Evolutionary conservation across 371 early-diverging fungal species (phyloP).

Genomic region (Zychaea mexicana): DNA sequence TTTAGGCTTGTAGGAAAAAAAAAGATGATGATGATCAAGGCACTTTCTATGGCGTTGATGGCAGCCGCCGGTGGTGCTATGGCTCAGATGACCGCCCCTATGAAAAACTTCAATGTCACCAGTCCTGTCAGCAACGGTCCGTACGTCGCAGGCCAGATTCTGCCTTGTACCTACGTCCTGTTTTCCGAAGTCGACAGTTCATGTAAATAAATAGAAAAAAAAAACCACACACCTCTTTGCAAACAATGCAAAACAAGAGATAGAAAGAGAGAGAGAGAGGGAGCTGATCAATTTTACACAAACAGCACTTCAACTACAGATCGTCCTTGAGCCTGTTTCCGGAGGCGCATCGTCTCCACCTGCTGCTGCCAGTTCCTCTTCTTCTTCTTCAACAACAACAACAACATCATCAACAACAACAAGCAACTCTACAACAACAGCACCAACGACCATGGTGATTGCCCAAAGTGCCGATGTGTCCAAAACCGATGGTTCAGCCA

Average conservation of each 20-base stretch:
- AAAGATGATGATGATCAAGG: background rate
- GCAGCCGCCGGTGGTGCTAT: background rate
- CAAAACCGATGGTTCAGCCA: slow-evolving; percentile 40
- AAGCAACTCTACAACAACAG: slow-evolving; percentile 1
- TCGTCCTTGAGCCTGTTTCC: slow-evolving; percentile 5
- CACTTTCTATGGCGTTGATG: background rate
- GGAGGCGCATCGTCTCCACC: background rate
- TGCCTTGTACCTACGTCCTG: slow-evolving; percentile 51
- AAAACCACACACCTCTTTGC: background rate
- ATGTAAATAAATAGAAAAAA: slow-evolving; percentile 28
- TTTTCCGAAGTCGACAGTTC: slow-evolving; percentile 47
- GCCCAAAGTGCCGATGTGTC: slow-evolving; percentile 43
- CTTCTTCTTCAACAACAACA: background rate
- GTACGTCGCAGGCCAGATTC: slow-evolving; percentile 49
- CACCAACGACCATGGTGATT: slow-evolving; percentile 35
- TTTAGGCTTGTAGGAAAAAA: too few relatives aligned
- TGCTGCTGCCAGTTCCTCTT: background rate
- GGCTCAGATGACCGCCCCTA: slow-evolving; percentile 45
- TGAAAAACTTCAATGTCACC: slow-evolving; percentile 49
- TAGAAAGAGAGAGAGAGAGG: too few relatives aligned
- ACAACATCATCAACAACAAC: background rate
- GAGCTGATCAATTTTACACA: too few relatives aligned
- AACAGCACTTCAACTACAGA: slow-evolving; percentile 14
- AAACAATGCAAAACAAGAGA: too few relatives aligned
- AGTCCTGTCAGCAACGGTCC: slow-evolving; percentile 43